phyloP scores from a whole-genome alignment of 768 basidiomycete genomes.

The Termitomyces sp. region DNA sequence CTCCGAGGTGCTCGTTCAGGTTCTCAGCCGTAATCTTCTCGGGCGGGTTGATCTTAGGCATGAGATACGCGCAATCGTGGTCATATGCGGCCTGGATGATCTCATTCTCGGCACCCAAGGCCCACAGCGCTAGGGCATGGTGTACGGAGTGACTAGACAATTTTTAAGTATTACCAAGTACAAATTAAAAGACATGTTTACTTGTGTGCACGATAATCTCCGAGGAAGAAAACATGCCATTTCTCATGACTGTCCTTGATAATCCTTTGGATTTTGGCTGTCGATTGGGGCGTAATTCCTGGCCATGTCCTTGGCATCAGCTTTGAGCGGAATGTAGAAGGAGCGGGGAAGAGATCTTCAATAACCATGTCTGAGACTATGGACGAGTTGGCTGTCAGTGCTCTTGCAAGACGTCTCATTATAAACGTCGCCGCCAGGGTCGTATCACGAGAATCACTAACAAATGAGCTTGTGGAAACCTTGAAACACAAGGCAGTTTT shows the following conservation, averaged over 20 bases:
- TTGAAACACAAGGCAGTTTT: too few species aligned
- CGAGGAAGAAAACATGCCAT: constrained; percentile 44
- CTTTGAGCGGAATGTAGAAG: constrained; percentile 18
- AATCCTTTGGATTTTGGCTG: constrained; percentile 19
- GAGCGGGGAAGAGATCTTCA: constrained; percentile 23
- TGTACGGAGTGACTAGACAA: constrained; percentile 21
- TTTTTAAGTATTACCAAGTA: too few species aligned
- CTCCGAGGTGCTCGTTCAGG: constrained; percentile 47
- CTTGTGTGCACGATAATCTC: constrained; percentile 35
- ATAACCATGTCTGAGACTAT: constrained; percentile 1
- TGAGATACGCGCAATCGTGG: constrained; percentile 7
- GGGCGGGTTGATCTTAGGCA: constrained; percentile 31
- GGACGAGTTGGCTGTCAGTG: background rate
- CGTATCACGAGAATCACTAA: too few species aligned
- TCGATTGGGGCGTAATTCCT: constrained; percentile 28
- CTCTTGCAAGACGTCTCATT: too few species aligned
- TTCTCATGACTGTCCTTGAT: constrained; percentile 44
- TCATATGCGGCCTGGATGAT: constrained; percentile 30
- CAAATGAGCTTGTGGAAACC: too few species aligned
- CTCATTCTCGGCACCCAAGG: constrained; percentile 15
- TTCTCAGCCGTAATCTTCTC: constrained; percentile 37
- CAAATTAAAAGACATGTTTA: too few species aligned
- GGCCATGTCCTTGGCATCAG: constrained; percentile 23
- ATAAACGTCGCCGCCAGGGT: too few species aligned
- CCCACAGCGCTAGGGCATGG: constrained; percentile 19